Percentiles rank a stretch among this genome's conserved stretches.
Evolutionary conservation across 345 rosid species (phyloP).

Genomic region (Rhodamnia rubescens): DNA sequence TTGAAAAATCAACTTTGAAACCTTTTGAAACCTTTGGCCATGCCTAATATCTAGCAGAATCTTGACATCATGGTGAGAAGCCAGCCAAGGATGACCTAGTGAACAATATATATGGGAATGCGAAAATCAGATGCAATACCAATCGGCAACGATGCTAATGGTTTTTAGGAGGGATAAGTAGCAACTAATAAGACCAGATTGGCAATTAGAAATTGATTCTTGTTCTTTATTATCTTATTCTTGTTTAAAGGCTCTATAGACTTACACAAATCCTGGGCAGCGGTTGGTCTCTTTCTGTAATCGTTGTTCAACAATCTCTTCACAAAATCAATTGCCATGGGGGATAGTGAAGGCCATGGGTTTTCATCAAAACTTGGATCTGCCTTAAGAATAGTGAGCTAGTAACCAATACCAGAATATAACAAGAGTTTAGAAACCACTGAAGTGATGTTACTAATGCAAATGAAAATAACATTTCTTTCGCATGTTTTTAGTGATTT

Average conservation of each 20-base stretch:
- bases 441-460: not conserved
- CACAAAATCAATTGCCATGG: slow-evolving; percentile 74
- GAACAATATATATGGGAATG: not conserved
- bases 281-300: slow-evolving; percentile 82
- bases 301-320: slow-evolving; percentile 86
- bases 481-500: not conserved
- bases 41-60: slow-evolving; percentile 53
- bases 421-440: not conserved
- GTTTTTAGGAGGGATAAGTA: not conserved
- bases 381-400: slow-evolving; percentile 41
- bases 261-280: slow-evolving; percentile 94
- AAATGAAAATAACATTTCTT: not conserved
- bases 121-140: not conserved
- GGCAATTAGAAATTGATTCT: not conserved
- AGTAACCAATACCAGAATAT: no score
- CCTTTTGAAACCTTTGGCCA: no score
- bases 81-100: slow-evolving; percentile 91
- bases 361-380: slow-evolving; percentile 87
- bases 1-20: no score
- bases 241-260: slow-evolving; percentile 2
- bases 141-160: not conserved
- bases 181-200: not conserved
- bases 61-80: slow-evolving; percentile 53
- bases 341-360: slow-evolving; percentile 91
- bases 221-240: not conserved